phyloP scores from a whole-genome alignment of 495 filamentous ascomycete genomes.

The Podospora bellae-mahoneyi region DNA sequence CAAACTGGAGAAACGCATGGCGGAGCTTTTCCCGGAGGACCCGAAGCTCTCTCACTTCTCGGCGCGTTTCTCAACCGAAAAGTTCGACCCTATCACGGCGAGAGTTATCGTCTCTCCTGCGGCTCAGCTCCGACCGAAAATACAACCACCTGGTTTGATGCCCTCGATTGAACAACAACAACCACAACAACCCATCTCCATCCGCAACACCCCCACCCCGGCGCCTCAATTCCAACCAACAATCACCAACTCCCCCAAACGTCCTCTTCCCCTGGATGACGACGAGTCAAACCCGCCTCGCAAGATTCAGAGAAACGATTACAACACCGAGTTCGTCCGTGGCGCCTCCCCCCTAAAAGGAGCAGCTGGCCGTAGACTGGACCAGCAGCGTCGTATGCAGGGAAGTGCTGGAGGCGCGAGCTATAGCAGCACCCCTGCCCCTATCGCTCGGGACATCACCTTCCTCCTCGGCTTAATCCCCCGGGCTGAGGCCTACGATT shows the following conservation, averaged over 20 bases:
- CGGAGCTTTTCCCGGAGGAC: conserved; percentile 84
- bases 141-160: conserved; percentile 25
- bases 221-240: conserved; percentile 47
- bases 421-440: conserved; percentile 34
- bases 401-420: conserved; percentile 40
- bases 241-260: conserved; percentile 70
- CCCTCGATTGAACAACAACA: conserved; percentile 49
- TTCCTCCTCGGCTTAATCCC: conserved; percentile 83
- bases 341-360: conserved; percentile 86
- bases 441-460: conserved; percentile 73
- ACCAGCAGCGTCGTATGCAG: conserved; percentile 67
- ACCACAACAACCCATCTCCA: conserved; percentile 43
- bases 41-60: conserved; percentile 71
- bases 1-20: conserved; percentile 89
- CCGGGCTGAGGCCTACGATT: conserved; percentile 64
- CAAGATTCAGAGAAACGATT: conserved; percentile 50
- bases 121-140: conserved; percentile 67
- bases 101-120: conserved; percentile 79
- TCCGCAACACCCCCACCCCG: too few relatives aligned
- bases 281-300: conserved; percentile 66
- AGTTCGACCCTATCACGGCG: conserved; percentile 63
- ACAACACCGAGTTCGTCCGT: conserved; percentile 44
- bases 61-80: conserved; percentile 62
- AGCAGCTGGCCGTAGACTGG: conserved; percentile 72
- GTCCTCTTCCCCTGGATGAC: conserved; percentile 65